A percentile compares a stretch with the other conserved stretches of the same genome.
These are phyloP conservation scores for Eucalyptus fibrosa DNA, from an alignment of 345 rosid species.

Conservation along the genomic window DNA sequence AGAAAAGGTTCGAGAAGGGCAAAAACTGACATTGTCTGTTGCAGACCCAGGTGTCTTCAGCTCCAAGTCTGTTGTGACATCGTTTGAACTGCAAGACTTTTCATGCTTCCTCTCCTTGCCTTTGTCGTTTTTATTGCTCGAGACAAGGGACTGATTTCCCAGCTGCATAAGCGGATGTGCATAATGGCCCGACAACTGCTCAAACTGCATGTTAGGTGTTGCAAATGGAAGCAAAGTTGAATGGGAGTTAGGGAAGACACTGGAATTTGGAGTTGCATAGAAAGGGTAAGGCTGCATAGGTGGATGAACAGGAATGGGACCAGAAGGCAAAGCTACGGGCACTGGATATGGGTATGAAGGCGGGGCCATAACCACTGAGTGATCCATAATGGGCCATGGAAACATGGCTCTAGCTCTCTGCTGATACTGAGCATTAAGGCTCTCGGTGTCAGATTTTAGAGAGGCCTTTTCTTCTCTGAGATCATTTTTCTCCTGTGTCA, in stretches of 20 bases:
- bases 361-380: constrained; percentile 69
- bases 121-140: constrained; percentile 32
- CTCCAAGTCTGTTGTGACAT: constrained; percentile 74
- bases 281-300: constrained; percentile 67
- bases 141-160: constrained; percentile 18
- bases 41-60: constrained; percentile 83
- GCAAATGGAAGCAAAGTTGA: constrained; percentile 59
- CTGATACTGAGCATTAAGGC: constrained; percentile 64
- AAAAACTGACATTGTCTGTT: constrained; percentile 42
- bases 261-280: constrained; percentile 63
- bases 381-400: constrained; percentile 68
- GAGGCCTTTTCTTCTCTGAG: constrained; percentile 81
- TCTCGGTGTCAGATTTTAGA: constrained; percentile 62
- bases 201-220: constrained; percentile 34
- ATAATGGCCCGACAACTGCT: constrained; percentile 42
- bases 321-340: constrained; percentile 71
- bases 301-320: constrained; percentile 77
- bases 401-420: constrained; percentile 52
- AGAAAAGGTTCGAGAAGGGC: not conserved
- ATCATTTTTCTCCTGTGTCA: constrained; percentile 84
- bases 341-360: constrained; percentile 55
- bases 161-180: constrained; percentile 24
- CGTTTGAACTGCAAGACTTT: constrained; percentile 44
- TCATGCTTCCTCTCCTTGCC: constrained; percentile 46
- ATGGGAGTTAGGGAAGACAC: constrained; percentile 51